phyloP scores from a whole-genome alignment of 1,284 basidiomycete species.

The Sparassis latifolia region DNA sequence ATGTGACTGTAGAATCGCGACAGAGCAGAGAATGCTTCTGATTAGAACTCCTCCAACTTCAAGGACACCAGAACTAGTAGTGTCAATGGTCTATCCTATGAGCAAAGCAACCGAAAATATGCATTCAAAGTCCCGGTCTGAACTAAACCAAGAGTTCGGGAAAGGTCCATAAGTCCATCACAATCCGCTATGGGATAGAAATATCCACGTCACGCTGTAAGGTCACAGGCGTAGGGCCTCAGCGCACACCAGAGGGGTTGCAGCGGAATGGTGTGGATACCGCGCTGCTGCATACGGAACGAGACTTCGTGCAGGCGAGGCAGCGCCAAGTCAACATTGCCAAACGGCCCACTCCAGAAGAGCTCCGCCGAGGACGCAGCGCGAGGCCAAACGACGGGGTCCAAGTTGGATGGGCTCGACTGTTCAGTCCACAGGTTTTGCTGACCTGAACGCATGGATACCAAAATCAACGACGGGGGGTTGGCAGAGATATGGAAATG shows the following conservation, averaged over 20 bases:
- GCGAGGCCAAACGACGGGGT: conserved; percentile 73
- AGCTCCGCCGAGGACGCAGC: conserved; percentile 75
- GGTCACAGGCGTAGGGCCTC: conserved; percentile 55
- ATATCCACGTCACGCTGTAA: conserved; percentile 29
- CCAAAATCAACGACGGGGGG: neutral
- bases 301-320: conserved; percentile 72
- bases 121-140: no score
- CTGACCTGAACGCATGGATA: conserved; percentile 35
- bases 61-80: no score
- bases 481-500: neutral
- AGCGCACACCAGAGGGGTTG: conserved; percentile 83
- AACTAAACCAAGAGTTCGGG: no score
- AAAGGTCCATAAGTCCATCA: no score
- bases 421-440: conserved; percentile 79
- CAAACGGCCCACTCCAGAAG: conserved; percentile 71
- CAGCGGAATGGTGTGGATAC: conserved; percentile 63
- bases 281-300: conserved; percentile 64
- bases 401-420: conserved; percentile 63
- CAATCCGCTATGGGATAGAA: no score
- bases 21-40: no score
- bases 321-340: conserved; percentile 55
- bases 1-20: no score
- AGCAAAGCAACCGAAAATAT: no score
- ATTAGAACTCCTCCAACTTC: no score
- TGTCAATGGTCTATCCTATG: no score